A percentile compares a stretch with the other conserved stretches of the same genome.
Conservation (phyloP, 331 rosid species). For the Malus hybrid region DNA sequence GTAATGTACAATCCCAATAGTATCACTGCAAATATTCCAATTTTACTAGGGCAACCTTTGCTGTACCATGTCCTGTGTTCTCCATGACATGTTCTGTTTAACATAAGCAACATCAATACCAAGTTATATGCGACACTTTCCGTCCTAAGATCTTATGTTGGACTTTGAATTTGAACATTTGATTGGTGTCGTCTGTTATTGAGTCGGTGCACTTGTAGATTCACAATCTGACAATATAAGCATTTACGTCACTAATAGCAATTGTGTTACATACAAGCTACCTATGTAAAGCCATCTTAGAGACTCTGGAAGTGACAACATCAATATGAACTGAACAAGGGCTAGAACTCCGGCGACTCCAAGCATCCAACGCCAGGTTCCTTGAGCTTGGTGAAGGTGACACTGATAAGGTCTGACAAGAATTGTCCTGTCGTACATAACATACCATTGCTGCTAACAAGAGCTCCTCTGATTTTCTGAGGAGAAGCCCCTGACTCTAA, state of each 20-base stretch:
- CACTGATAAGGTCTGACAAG: constrained; percentile 40
- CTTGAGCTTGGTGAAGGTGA: constrained; percentile 46
- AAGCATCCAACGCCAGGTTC: constrained; percentile 89
- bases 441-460: constrained; percentile 47
- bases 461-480: constrained; percentile 52
- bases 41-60: constrained; percentile 66
- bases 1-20: constrained; percentile 53
- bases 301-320: constrained; percentile 70
- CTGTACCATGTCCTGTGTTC: constrained; percentile 49
- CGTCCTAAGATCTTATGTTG: neutral
- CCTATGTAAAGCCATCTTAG: constrained; percentile 71
- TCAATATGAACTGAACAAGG: constrained; percentile 44
- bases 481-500: constrained; percentile 60
- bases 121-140: neutral
- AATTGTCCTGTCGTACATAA: constrained; percentile 51
- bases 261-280: no score
- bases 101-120: neutral
- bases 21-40: constrained; percentile 54
- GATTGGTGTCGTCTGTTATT: neutral
- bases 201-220: neutral
- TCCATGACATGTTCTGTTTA: constrained; percentile 43
- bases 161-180: neutral
- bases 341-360: constrained; percentile 70
- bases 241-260: neutral
- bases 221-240: neutral